Base-by-base conservation (phyloP, 768 basidiomycete species). In the Coprinellus micaceus region DNA sequence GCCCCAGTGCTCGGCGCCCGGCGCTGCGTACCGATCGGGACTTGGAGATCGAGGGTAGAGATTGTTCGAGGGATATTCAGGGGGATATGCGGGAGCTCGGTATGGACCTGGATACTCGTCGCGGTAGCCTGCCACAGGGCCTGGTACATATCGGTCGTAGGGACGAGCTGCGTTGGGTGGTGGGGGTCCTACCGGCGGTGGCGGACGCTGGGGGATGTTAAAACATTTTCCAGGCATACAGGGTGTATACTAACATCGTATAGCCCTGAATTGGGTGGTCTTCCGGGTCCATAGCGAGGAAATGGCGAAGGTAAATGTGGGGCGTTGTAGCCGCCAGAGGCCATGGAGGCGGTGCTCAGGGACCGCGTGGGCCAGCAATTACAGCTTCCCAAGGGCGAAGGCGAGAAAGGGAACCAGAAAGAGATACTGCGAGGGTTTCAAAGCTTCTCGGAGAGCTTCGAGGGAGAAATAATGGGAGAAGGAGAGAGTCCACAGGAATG, bases 111-210 rank as follows among this genome's bases (percentile, higher is more conserved):
- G 59, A 62, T 71, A 67, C 33, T 75, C 76, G 53, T 77, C 68
- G 22, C 71, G 77, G 61, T 76, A 74, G 45, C 69, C 61, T 17
- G 70, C 61, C 11, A 65, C 68, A 37, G 71, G 62, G 24, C 72
- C 72, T 56, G 80, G 77, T 28, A 74, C 71, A 65, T 84, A 85
- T 49, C 76, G 77, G 62, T 86, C 81, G 61, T 82, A 82, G 25
- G 77, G 63, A 55, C 77, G 72, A 39, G 79, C 71, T 58, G 78
- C 68, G 30, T 79, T 63, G 37, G 72, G 71, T 48, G 82, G 79
- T 49, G 85, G 81, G 43, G 79, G 78, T 41, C 78, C 75, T 60
- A 74, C 75, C 53, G 77, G 77, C 61, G 75, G 77, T 59, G 68
- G 67, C 62, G 52, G 64, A 60, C 60, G 63, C 64, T 52, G 67